Evolutionary conservation across 306 rosid genomes (phyloP).

Genomic region (Ziziphus jujuba): DNA sequence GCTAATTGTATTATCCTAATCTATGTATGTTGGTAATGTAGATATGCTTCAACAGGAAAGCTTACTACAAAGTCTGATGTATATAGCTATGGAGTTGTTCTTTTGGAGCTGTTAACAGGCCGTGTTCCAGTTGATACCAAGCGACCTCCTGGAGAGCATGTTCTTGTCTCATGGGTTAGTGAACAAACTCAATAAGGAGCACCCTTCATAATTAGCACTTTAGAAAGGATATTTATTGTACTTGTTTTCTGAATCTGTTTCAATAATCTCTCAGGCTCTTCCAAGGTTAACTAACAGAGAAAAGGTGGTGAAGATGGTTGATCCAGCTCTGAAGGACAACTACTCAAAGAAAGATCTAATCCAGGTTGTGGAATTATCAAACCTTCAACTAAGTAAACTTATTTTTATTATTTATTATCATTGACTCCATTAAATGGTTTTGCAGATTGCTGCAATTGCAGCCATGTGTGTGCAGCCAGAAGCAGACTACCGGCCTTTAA

Average conservation of each 20-base stretch:
- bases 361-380: constrained; percentile 53
- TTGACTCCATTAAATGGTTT: background rate
- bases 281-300: constrained; percentile 88
- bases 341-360: constrained; percentile 86
- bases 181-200: background rate
- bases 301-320: constrained; percentile 82
- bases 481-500: constrained; percentile 91
- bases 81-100: constrained; percentile 92
- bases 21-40: constrained; percentile 33
- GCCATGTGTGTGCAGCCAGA: constrained; percentile 99
- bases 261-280: constrained; percentile 69
- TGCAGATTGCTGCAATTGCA: constrained; percentile 89
- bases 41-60: constrained; percentile 89
- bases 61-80: constrained; percentile 94
- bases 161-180: constrained; percentile 95
- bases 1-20: background rate
- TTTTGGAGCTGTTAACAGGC: constrained; percentile 87
- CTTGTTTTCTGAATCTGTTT: background rate
- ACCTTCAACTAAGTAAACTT: background rate
- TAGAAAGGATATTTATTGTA: background rate
- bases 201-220: background rate
- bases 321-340: constrained; percentile 71
- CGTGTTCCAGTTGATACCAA: constrained; percentile 84
- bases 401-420: constrained; percentile 3
- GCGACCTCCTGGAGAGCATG: constrained; percentile 82